These are phyloP conservation scores for Eucalyptus cloeziana DNA, from an alignment of 345 rosid species.

Conservation along the genomic window DNA sequence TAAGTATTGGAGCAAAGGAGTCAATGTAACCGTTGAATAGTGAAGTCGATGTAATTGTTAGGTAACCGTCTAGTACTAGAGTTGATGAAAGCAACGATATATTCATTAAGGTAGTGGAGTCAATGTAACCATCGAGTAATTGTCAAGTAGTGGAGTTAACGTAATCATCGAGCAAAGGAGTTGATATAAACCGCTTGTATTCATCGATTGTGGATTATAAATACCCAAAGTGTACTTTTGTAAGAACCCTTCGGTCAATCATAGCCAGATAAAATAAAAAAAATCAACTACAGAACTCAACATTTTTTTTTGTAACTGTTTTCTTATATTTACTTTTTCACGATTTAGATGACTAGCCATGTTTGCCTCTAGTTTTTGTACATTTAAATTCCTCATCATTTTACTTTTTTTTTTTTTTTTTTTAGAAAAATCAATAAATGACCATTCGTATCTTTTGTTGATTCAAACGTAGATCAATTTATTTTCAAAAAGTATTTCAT, in stretches of 20 bases:
- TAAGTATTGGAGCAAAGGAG: not conserved
- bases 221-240: not conserved
- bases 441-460: no score
- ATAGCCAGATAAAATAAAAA: accelerated
- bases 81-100: no score
- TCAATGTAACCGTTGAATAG: no score
- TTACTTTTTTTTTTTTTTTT: no score
- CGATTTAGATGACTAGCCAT: not conserved
- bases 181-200: no score
- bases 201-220: not conserved
- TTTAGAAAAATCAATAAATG: no score
- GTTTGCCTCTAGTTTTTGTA: not conserved
- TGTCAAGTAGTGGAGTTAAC: not conserved
- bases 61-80: not conserved
- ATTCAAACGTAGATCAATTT: not conserved
- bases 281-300: accelerated
- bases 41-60: no score
- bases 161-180: accelerated
- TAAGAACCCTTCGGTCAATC: not conserved
- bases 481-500: not conserved
- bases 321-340: no score
- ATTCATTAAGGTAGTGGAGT: not conserved
- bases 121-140: not conserved
- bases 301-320: no score
- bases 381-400: no score